phyloP scores from a whole-genome alignment of 192 early-diverging fungal species.

The Backusella westeae region DNA sequence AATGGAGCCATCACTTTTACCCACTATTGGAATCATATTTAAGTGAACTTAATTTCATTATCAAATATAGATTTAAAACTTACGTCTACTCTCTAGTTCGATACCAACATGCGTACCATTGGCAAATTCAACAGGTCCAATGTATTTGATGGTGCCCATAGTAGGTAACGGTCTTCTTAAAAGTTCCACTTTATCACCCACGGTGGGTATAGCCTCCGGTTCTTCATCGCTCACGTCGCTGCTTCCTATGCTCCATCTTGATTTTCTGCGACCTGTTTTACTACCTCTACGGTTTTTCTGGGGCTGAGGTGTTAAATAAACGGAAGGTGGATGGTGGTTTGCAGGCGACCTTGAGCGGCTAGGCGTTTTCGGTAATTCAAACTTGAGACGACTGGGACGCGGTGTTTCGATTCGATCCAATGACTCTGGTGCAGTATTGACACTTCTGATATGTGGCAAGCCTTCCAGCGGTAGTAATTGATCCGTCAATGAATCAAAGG shows the following conservation, averaged over 20 bases:
- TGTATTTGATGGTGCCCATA: conserved; percentile 27
- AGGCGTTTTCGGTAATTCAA: conserved; percentile 21
- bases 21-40: conserved; percentile 7
- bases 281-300: background rate
- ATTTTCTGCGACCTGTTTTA: background rate
- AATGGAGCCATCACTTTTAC: conserved; percentile 29
- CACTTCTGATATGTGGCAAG: background rate
- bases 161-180: conserved; percentile 31
- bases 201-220: background rate
- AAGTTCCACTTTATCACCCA: conserved; percentile 21
- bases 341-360: conserved; percentile 2
- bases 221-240: conserved; percentile 11
- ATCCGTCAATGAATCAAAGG: conserved; percentile 23
- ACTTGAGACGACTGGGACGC: conserved; percentile 18
- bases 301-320: background rate
- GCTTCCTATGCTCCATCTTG: conserved; percentile 13
- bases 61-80: background rate
- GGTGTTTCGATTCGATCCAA: conserved; percentile 1
- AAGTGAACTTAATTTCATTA: background rate
- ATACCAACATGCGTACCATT: conserved; percentile 29
- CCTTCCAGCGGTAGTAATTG: conserved; percentile 19
- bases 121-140: conserved; percentile 25
- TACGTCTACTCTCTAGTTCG: conserved; percentile 36
- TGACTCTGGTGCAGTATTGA: background rate
- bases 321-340: background rate